Base-by-base conservation (phyloP, 345 rosid species). In the Brassica incana region DNA sequence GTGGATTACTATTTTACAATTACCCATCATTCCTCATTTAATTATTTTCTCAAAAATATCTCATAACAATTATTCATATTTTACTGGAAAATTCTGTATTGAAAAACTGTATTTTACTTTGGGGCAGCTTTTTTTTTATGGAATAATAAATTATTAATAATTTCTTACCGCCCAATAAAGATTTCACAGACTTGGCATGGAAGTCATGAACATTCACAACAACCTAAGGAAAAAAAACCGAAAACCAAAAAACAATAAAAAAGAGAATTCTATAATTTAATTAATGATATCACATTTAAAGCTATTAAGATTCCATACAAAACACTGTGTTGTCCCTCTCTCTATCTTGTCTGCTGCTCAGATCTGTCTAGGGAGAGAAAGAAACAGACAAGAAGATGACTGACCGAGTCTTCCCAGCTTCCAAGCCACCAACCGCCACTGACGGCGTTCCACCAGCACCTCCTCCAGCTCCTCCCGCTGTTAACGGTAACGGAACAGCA, bases 331-430 rank as follows among this genome's bases (percentile, higher is more conserved):
- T 69, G 30, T 74, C 80, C 58, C 74, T 59, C 59, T 76, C 74
- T 69, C 18, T 56, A 5, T 18, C 43, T 69, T 7, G 27, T 65
- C 76, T 43, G 59, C 73, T 72, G 69, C 73, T 72, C 81, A 81
- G 81, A 81, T 77, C 84, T 77, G 84, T 71, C 73, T 56, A 33
- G 58, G 58, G 73, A 7, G 43, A 74, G 71, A 79, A 73, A 67
- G 16, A 75, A 69, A 3, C 65, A 10, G 58, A 65, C 69, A 76
- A 71, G 77, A 76, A 80, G 65, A 80, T 81, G 83, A 76, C 80
- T 10, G 98, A 94, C 0, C 91, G 83, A 83, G 92, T 91, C 71
- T 88, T 91, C 80, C 93, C 98, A 50, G 72, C 97, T 38, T 81
- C 95, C 5, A 91, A 88, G 20, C 88, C 95, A 62, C 5, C 85